Conservation (phyloP, 2,329 filamentous ascomycete species). For the Venturia nashicola region DNA sequence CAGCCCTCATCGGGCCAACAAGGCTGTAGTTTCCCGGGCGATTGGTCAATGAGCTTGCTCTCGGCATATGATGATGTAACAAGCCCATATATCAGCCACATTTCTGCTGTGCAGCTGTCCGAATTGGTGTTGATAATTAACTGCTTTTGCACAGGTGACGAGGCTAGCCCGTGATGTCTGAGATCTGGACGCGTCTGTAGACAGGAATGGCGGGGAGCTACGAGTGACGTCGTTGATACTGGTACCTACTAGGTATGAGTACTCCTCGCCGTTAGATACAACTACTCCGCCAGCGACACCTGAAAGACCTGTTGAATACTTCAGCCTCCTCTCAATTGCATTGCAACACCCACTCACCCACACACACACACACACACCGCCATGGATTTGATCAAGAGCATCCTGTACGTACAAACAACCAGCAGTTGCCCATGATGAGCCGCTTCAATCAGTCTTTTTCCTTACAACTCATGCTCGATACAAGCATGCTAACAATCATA, state of each 20-base stretch:
- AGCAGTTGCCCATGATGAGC: too few relatives aligned
- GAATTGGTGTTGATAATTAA: neutral
- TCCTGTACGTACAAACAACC: neutral
- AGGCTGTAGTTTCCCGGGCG: neutral
- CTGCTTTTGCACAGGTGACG: neutral
- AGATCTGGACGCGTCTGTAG: neutral
- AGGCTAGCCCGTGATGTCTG: neutral
- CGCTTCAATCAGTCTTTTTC: too few relatives aligned
- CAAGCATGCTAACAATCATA: neutral
- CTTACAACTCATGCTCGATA: too few relatives aligned
- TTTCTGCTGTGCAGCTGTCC: too few relatives aligned
- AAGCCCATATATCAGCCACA: neutral
- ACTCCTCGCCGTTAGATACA: neutral
- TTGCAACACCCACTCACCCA: neutral
- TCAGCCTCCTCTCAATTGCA: neutral
- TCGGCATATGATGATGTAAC: neutral
- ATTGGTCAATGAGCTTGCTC: neutral
- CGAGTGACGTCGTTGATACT: neutral
- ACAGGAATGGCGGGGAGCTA: neutral
- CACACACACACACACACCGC: too few relatives aligned
- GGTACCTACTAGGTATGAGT: neutral
- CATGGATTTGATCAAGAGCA: slow-evolving; percentile 3
- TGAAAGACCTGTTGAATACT: too few relatives aligned
- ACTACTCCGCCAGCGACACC: neutral
- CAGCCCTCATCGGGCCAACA: neutral